Percentiles rank a stretch among this genome's conserved stretches.
Conservation (phyloP, 1,139 yeast species). For the Protomyces lactucae-debilis region DNA sequence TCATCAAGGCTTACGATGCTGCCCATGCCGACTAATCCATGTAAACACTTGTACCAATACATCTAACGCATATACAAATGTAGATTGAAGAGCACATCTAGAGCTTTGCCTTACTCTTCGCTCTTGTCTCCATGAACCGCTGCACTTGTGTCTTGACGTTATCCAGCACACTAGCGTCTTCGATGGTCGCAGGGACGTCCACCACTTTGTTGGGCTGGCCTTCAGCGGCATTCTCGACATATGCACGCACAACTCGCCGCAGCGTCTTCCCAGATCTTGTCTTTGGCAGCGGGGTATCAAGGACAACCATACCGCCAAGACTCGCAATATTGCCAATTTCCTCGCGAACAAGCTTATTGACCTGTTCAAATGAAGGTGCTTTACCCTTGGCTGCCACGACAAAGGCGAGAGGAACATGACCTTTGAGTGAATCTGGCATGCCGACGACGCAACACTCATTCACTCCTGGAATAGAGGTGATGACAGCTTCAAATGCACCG, state of each 20-base stretch:
- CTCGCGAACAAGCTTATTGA: slow-evolving; percentile 7
- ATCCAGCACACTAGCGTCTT: slow-evolving; percentile 15
- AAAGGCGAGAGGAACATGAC: slow-evolving; percentile 19
- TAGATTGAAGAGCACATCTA: not conserved
- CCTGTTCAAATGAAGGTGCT: slow-evolving; percentile 1
- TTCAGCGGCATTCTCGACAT: slow-evolving; percentile 20
- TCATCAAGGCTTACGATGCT: not conserved
- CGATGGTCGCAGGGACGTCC: slow-evolving; percentile 22
- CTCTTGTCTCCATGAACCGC: slow-evolving; percentile 9
- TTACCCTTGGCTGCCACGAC: not conserved
- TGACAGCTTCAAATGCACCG: slow-evolving; percentile 24
- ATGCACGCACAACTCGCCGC: slow-evolving; percentile 15
- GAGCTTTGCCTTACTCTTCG: slow-evolving; percentile 7
- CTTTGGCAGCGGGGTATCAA: slow-evolving; percentile 13
- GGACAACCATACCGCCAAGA: slow-evolving; percentile 10
- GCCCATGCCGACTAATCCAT: not conserved
- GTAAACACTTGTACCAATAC: not conserved
- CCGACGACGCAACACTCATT: slow-evolving; percentile 24
- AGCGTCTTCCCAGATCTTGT: slow-evolving; percentile 21
- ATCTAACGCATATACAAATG: not conserved
- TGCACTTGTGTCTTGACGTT: slow-evolving; percentile 3
- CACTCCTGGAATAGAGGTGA: slow-evolving; percentile 9
- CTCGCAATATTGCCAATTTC: slow-evolving; percentile 23
- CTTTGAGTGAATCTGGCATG: slow-evolving; percentile 23
- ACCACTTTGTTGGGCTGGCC: slow-evolving; percentile 13